A percentile compares a stretch with the other conserved stretches of the same genome.
phyloP scores from a whole-genome alignment of 129 eudicot genomes.

The Helianthus annuus region DNA sequence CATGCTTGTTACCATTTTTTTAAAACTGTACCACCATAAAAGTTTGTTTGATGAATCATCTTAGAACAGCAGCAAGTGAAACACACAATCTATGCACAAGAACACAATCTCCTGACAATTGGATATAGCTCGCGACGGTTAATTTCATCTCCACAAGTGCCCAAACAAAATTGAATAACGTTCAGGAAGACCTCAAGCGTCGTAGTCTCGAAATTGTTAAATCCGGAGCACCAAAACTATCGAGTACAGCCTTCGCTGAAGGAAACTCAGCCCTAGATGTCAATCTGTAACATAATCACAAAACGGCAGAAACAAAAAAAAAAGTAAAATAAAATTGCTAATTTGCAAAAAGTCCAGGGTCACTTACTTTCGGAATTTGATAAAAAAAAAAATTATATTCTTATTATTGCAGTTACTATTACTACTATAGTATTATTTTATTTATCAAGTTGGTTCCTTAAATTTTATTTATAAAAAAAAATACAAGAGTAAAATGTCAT shows the following conservation, averaged over 20 bases:
- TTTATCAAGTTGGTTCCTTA: not conserved
- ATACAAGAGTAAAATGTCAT: too few species aligned
- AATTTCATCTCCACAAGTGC: not conserved
- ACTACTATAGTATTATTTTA: not conserved
- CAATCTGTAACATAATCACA: conserved; percentile 38
- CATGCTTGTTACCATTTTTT: conserved; percentile 9
- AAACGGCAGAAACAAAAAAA: not conserved
- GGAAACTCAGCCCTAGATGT: conserved; percentile 87
- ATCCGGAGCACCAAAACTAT: conserved; percentile 86
- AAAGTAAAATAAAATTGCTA: not conserved
- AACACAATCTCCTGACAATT: conserved; percentile 6
- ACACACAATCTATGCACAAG: conserved; percentile 20
- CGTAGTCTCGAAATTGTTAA: conserved; percentile 65
- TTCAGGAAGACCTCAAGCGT: conserved; percentile 42
- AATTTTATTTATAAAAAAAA: not conserved
- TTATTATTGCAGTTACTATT: too few species aligned
- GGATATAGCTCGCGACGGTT: not conserved
- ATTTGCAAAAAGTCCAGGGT: not conserved
- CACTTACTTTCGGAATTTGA: not conserved
- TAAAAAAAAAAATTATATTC: too few species aligned
- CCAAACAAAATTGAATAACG: conserved; percentile 8
- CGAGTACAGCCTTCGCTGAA: conserved; percentile 66
- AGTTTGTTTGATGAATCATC: conserved; percentile 2
- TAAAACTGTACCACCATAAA: not conserved
- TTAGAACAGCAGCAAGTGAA: not conserved